A percentile compares a stretch with the other conserved stretches of the same genome.
Conservation (phyloP, 257 asterid genomes). For the Solanum chiquidenum region DNA sequence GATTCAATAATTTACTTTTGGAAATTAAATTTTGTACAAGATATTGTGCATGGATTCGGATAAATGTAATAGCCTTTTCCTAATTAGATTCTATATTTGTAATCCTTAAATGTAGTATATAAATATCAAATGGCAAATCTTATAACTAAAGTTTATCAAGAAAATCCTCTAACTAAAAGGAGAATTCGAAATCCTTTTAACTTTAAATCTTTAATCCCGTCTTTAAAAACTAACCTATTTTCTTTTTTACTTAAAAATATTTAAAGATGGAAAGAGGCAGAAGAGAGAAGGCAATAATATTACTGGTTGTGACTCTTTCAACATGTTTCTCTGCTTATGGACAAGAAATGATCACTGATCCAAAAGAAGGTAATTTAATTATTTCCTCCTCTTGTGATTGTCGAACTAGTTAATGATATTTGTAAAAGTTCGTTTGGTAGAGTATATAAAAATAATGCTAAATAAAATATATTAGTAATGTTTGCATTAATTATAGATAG, state of each 20-base stretch:
- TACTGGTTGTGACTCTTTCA: neutral
- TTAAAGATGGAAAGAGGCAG: neutral
- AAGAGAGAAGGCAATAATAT: neutral
- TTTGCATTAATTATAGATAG: neutral
- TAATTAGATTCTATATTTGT: neutral
- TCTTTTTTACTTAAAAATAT: neutral
- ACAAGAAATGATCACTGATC: neutral
- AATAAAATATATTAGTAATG: too few species aligned
- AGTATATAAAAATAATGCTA: too few species aligned
- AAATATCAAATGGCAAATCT: neutral
- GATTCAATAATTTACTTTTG: neutral
- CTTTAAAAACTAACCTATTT: neutral
- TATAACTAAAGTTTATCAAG: too few species aligned
- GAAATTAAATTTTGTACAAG: neutral
- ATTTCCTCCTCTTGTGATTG: neutral
- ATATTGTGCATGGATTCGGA: neutral
- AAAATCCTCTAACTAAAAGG: neutral
- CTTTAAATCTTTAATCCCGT: too few species aligned
- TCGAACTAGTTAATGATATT: neutral
- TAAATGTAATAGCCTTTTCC: neutral
- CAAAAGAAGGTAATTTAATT: neutral
- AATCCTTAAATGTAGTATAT: neutral
- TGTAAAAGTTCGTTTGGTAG: too few species aligned
- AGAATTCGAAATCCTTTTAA: neutral
- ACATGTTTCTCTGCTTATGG: neutral